Percentiles rank a stretch among this genome's conserved stretches.
Evolutionary conservation across 1,284 basidiomycete species (phyloP).

Genomic region (Paramarasmius palmivorus): DNA sequence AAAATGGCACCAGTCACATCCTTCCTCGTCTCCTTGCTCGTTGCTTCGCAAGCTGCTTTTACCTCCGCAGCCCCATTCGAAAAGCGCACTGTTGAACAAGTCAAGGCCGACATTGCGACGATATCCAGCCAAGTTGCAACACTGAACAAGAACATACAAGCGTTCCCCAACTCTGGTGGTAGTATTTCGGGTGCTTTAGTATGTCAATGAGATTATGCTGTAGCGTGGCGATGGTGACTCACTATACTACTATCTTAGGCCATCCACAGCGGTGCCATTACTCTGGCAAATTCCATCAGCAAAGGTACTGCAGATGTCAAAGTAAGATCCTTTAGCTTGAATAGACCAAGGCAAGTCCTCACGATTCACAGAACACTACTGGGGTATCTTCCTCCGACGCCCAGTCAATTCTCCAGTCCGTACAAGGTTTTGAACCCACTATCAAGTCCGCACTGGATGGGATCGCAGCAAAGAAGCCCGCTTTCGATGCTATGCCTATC

Average conservation of each 20-base stretch:
- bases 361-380: too few species aligned
- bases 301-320: slow-evolving; percentile 19
- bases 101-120: slow-evolving; percentile 22
- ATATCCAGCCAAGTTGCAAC: slow-evolving; percentile 20
- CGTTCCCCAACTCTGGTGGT: slow-evolving; percentile 24
- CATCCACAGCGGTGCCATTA: slow-evolving; percentile 20
- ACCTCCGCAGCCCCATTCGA: slow-evolving; percentile 6
- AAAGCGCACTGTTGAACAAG: slow-evolving; percentile 22
- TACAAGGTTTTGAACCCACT: slow-evolving; percentile 3
- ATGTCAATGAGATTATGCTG: too few species aligned
- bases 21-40: slow-evolving; percentile 10
- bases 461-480: slow-evolving; percentile 8
- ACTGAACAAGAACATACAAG: slow-evolving; percentile 22
- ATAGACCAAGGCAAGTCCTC: too few species aligned
- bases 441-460: slow-evolving; percentile 2
- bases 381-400: neutral
- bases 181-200: slow-evolving; percentile 21
- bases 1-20: too few species aligned
- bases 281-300: slow-evolving; percentile 15
- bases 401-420: slow-evolving; percentile 2
- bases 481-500: slow-evolving; percentile 5
- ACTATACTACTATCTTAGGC: slow-evolving; percentile 12
- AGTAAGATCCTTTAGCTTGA: neutral
- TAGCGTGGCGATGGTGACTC: too few species aligned
- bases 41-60: slow-evolving; percentile 12